phyloP scores from a whole-genome alignment of 352 stramenopile genomes.

The Phytophthora citrophthora region DNA sequence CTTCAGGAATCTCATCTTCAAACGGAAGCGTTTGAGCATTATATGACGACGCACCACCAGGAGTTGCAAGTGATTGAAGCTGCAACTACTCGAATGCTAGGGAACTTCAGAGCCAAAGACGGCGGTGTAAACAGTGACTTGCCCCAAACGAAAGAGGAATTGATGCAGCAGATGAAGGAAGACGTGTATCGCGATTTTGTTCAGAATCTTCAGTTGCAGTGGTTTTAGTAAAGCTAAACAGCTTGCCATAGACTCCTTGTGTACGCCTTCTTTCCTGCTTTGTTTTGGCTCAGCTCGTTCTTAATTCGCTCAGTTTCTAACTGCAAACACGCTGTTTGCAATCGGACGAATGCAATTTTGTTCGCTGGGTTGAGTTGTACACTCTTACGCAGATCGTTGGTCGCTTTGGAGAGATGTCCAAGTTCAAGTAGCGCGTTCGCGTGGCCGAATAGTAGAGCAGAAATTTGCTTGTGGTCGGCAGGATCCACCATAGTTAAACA shows the following conservation, averaged over 20 bases:
- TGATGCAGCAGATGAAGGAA: too few species aligned
- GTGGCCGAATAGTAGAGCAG: slow-evolving; percentile 28
- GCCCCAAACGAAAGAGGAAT: too few species aligned
- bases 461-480: slow-evolving; percentile 15
- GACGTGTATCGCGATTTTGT: too few species aligned
- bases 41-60: slow-evolving; percentile 65
- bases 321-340: slow-evolving; percentile 30
- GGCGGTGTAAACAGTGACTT: too few species aligned
- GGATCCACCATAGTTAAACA: slow-evolving; percentile 29
- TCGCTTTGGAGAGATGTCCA: slow-evolving; percentile 17
- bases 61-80: slow-evolving; percentile 58
- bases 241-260: too few species aligned
- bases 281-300: slow-evolving; percentile 4
- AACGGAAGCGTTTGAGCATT: slow-evolving; percentile 59
- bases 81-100: slow-evolving; percentile 65
- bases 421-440: slow-evolving; percentile 26
- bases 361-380: slow-evolving; percentile 25
- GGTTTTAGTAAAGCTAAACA: too few species aligned
- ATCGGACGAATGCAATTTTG: slow-evolving; percentile 16
- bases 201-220: too few species aligned
- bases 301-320: slow-evolving; percentile 22
- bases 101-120: slow-evolving; percentile 17
- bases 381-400: slow-evolving; percentile 27
- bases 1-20: slow-evolving; percentile 62
- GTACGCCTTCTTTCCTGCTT: too few species aligned